Evolutionary conservation across 2,329 filamentous ascomycete genomes (phyloP).

Genomic region (Dendryphion nanum): DNA sequence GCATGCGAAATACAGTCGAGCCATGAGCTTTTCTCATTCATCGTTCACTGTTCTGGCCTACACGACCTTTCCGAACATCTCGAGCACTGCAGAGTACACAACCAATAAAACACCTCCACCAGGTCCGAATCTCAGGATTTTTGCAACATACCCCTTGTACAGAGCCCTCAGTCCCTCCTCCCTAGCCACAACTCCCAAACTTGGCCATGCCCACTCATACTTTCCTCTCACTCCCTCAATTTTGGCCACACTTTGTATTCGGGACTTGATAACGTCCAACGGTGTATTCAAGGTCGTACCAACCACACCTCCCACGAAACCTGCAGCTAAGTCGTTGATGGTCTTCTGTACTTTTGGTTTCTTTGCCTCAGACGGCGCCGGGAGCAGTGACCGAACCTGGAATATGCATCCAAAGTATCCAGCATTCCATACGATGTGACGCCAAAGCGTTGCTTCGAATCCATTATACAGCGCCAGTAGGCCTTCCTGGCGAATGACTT

Average conservation of each 20-base stretch:
- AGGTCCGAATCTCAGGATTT: conserved; percentile 30
- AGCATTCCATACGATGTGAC: conserved; percentile 33
- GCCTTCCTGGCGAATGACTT: conserved; percentile 26
- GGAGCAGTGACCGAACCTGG: conserved; percentile 24
- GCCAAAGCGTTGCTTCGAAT: conserved; percentile 31
- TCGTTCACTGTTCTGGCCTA: too few relatives aligned
- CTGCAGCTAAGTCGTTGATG: conserved; percentile 25
- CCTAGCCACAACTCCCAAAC: conserved; percentile 21
- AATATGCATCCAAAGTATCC: conserved; percentile 35
- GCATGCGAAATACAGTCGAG: too few relatives aligned
- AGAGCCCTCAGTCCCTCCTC: conserved; percentile 27
- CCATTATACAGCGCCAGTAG: conserved; percentile 28
- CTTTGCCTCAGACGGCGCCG: conserved; percentile 9
- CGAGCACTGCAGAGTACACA: conserved; percentile 27
- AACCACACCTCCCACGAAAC: conserved; percentile 28
- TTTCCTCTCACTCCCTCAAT: conserved; percentile 20
- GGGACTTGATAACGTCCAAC: conserved; percentile 31
- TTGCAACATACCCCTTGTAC: conserved; percentile 32
- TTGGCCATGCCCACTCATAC: conserved; percentile 32
- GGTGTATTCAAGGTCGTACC: conserved; percentile 32
- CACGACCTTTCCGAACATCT: conserved; percentile 12
- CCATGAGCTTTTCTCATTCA: too few relatives aligned
- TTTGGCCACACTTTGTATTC: conserved; percentile 31
- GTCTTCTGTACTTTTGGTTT: conserved; percentile 24
- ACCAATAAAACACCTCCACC: conserved; percentile 29